Conservation (phyloP, 257 asterid species). For the Petunia secreta region DNA sequence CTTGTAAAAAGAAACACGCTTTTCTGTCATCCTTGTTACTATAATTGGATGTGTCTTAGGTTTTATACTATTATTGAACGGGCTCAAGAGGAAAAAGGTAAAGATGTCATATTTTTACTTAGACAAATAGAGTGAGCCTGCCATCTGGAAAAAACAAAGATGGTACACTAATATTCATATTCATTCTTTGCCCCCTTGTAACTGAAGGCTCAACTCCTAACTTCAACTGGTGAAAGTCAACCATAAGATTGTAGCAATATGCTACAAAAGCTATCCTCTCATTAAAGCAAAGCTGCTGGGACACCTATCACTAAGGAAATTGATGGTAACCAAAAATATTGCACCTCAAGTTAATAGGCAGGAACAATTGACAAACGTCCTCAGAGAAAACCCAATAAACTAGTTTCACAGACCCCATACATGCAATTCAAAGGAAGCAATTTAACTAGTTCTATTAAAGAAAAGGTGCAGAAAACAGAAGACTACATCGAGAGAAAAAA, state of each 20-base stretch:
- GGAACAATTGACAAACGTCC: not conserved
- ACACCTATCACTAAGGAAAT: not conserved
- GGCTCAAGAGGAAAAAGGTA: not conserved
- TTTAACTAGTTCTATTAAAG: not conserved
- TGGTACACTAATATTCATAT: not conserved
- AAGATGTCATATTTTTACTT: not conserved
- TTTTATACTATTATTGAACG: not conserved
- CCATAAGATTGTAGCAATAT: not conserved
- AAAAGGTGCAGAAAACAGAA: not conserved
- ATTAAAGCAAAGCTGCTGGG: not conserved
- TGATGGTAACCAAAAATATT: not conserved
- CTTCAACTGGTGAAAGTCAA: not conserved
- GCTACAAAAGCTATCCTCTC: not conserved
- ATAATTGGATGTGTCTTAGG: too few species aligned
- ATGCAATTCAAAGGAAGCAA: not conserved
- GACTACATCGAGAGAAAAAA: not conserved
- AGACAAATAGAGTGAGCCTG: not conserved
- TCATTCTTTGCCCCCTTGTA: not conserved
- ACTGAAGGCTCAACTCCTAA: not conserved
- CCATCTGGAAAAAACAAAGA: not conserved
- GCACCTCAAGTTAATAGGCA: constrained; percentile 6
- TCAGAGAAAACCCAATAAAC: not conserved
- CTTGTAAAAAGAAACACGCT: too few species aligned
- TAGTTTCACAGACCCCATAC: not conserved
- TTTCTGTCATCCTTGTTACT: too few species aligned